phyloP scores from a whole-genome alignment of 164 flowering plant genomes.

The Saururus chinensis region DNA sequence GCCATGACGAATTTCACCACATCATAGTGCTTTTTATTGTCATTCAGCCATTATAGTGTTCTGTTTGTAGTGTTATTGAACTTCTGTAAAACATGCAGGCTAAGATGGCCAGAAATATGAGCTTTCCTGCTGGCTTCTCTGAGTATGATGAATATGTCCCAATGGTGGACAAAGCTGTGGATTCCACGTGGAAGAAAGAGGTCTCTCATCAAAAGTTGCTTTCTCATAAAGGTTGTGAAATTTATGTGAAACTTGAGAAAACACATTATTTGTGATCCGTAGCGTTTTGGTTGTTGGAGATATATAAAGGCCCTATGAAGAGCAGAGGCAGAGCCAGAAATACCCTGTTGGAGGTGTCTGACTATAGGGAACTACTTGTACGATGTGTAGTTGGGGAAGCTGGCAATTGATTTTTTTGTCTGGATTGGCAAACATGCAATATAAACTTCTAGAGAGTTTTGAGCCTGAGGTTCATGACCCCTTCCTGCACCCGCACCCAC shows the following conservation, averaged over 20 bases:
- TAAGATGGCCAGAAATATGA: constrained; percentile 4
- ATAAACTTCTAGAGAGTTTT: too few species aligned
- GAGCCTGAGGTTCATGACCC: too few species aligned
- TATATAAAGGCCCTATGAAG: too few species aligned
- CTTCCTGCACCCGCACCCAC: too few species aligned
- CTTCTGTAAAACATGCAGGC: constrained; percentile 3
- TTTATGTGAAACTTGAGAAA: background rate
- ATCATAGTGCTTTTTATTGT: background rate
- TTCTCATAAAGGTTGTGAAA: constrained; percentile 40
- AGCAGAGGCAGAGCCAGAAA: too few species aligned
- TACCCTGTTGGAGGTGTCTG: too few species aligned
- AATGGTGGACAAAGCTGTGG: constrained; percentile 92
- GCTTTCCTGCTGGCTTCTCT: constrained; percentile 5
- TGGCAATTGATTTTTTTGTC: too few species aligned
- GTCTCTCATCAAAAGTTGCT: constrained; percentile 28
- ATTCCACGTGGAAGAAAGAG: constrained; percentile 60
- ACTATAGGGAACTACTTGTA: too few species aligned
- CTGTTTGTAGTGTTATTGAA: background rate
- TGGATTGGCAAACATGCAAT: too few species aligned
- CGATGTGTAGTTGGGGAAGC: too few species aligned
- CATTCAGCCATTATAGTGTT: background rate
- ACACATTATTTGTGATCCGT: background rate
- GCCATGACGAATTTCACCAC: too few species aligned
- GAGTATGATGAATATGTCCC: constrained; percentile 88
- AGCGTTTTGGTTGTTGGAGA: background rate